phyloP scores from a whole-genome alignment of 2,329 filamentous ascomycete genomes.

The Aspergillus intermedius region DNA sequence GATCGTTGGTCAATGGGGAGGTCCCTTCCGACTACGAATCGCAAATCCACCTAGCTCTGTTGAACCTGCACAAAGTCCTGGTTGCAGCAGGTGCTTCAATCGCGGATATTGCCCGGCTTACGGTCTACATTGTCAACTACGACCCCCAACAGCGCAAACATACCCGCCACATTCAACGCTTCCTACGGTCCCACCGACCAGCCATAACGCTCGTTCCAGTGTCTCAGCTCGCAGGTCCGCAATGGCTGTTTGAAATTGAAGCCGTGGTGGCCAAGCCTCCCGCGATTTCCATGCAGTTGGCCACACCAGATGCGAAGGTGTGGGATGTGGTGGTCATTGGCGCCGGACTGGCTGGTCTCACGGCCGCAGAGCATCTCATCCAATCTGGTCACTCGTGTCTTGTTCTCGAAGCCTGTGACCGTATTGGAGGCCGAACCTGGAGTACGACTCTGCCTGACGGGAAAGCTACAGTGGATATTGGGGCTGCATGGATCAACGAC shows the following conservation, averaged over 20 bases:
- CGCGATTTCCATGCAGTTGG: background rate
- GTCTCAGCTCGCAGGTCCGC: constrained; percentile 31
- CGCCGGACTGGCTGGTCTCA: constrained; percentile 34
- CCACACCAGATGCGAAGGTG: background rate
- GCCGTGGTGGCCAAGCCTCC: constrained; percentile 20
- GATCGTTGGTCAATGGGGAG: constrained; percentile 23
- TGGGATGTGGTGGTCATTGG: constrained; percentile 33
- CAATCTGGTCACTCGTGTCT: constrained; percentile 26
- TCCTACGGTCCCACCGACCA: constrained; percentile 31
- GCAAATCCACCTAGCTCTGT: constrained; percentile 36
- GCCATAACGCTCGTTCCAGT: constrained; percentile 41
- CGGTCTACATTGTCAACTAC: constrained; percentile 42
- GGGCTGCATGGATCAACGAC: constrained; percentile 57
- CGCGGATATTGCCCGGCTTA: constrained; percentile 38
- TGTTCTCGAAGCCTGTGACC: constrained; percentile 38
- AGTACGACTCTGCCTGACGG: constrained; percentile 13
- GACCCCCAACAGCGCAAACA: constrained; percentile 33
- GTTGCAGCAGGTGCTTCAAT: constrained; percentile 31
- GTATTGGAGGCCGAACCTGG: constrained; percentile 40
- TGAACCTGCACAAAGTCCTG: constrained; percentile 34
- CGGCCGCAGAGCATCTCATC: constrained; percentile 26
- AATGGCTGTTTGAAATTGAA: constrained; percentile 41
- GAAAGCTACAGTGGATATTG: constrained; percentile 41
- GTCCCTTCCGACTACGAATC: constrained; percentile 36
- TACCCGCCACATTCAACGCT: constrained; percentile 27